phyloP scores from a whole-genome alignment of 495 filamentous ascomycete genomes.

The Schizothecium vesticola region DNA sequence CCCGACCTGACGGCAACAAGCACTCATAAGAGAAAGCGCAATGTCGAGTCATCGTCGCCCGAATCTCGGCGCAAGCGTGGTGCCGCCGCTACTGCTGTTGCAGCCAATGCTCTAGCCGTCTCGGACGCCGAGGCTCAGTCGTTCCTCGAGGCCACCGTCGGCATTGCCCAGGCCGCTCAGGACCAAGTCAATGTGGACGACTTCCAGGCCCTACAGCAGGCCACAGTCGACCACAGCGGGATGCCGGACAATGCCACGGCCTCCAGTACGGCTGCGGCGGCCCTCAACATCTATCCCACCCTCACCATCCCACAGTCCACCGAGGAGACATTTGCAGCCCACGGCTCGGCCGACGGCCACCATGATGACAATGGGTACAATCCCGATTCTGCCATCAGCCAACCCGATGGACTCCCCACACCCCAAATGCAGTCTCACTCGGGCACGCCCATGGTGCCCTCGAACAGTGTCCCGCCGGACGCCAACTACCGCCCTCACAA shows the following conservation, averaged over 20 bases:
- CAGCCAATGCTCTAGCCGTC: slow-evolving; percentile 33
- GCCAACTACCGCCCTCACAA: slow-evolving; percentile 19
- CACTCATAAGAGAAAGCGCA: slow-evolving; percentile 44
- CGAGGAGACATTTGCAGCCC: slow-evolving; percentile 57
- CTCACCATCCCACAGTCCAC: slow-evolving; percentile 68
- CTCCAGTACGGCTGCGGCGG: slow-evolving; percentile 67
- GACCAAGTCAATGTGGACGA: slow-evolving; percentile 40
- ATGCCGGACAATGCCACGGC: slow-evolving; percentile 42
- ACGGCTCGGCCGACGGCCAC: slow-evolving; percentile 16
- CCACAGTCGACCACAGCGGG: slow-evolving; percentile 42
- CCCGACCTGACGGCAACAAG: slow-evolving; percentile 27
- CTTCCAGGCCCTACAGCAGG: slow-evolving; percentile 46
- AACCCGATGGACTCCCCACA: slow-evolving; percentile 42
- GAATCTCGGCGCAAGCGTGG: slow-evolving; percentile 44
- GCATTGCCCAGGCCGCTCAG: slow-evolving; percentile 44
- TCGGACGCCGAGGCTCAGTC: slow-evolving; percentile 33
- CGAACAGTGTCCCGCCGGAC: slow-evolving; percentile 26
- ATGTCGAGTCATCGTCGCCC: slow-evolving; percentile 36
- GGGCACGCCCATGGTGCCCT: slow-evolving; percentile 37
- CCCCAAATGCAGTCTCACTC: not conserved
- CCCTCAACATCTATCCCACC: slow-evolving; percentile 59
- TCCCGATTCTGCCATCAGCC: slow-evolving; percentile 31
- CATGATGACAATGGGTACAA: slow-evolving; percentile 32
- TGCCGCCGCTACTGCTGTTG: slow-evolving; percentile 31
- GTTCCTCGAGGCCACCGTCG: slow-evolving; percentile 42